Conservation (phyloP, 257 asterid species). For the Paulownia fortunei region DNA sequence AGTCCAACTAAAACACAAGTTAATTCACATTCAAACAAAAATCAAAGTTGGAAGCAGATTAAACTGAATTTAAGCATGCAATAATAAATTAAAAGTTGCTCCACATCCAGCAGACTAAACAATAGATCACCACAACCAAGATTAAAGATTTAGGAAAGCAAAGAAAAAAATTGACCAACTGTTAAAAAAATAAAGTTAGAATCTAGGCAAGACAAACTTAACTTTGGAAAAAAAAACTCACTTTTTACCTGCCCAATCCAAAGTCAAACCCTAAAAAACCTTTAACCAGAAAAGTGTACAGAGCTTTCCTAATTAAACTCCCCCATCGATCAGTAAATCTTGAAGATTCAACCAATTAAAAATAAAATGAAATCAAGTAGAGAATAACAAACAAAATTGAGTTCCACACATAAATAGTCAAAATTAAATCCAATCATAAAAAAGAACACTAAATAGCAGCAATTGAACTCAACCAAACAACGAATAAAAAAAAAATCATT, state of each 20-base stretch:
- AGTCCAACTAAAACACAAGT: constrained; percentile 5
- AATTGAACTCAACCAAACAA: constrained; percentile 29
- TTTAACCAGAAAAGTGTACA: not conserved
- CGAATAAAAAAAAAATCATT: constrained; percentile 19
- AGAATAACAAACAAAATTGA: constrained; percentile 13
- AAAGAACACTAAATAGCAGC: not conserved
- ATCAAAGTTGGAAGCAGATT: not conserved
- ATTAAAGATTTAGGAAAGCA: not conserved
- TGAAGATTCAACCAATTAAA: constrained; percentile 13
- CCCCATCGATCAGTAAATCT: constrained; percentile 28
- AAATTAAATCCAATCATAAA: constrained; percentile 25
- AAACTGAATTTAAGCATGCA: constrained; percentile 11
- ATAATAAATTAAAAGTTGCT: not conserved
- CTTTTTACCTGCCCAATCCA: constrained; percentile 26
- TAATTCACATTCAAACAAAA: not conserved
- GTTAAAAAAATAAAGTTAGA: not conserved
- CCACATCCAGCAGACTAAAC: constrained; percentile 22
- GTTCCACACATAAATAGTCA: not conserved
- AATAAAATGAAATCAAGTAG: constrained; percentile 12
- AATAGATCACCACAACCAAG: constrained; percentile 21
- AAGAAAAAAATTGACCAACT: not conserved
- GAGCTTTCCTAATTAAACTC: constrained; percentile 11
- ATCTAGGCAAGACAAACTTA: constrained; percentile 9
- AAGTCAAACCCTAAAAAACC: constrained; percentile 44
- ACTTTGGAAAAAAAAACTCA: constrained; percentile 20